Conservation (phyloP, 805 yeast species). For the Isabelozyma gotoi region DNA sequence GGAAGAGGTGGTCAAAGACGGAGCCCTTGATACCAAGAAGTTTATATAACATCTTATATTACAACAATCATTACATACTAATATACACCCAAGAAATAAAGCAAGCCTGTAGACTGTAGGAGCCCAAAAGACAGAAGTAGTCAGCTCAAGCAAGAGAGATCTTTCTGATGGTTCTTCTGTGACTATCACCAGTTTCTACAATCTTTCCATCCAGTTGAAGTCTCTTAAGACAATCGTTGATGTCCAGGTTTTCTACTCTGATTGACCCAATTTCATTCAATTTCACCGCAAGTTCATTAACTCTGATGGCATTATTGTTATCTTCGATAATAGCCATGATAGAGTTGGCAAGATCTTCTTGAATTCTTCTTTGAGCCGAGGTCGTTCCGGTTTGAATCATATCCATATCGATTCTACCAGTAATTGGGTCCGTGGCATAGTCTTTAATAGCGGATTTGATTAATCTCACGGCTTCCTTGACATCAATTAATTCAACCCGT, state of each 20-base stretch:
- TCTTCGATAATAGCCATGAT: slow-evolving; percentile 55
- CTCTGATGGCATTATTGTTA: slow-evolving; percentile 49
- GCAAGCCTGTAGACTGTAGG: neutral
- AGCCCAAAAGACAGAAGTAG: neutral
- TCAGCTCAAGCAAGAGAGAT: slow-evolving; percentile 8
- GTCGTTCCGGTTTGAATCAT: slow-evolving; percentile 95
- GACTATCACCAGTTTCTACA: slow-evolving; percentile 69
- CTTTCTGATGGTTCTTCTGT: slow-evolving; percentile 55
- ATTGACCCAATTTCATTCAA: slow-evolving; percentile 66
- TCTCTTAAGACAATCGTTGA: slow-evolving; percentile 64
- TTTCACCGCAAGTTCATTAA: slow-evolving; percentile 55
- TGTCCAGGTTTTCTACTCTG: slow-evolving; percentile 68
- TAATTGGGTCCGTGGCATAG: slow-evolving; percentile 95
- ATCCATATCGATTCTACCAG: slow-evolving; percentile 97
- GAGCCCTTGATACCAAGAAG: slow-evolving; percentile 7
- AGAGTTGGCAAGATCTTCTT: slow-evolving; percentile 68
- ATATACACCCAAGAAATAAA: slow-evolving; percentile 7
- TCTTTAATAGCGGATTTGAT: slow-evolving; percentile 94
- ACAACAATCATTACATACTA: neutral
- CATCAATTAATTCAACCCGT: slow-evolving; percentile 75
- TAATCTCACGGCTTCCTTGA: slow-evolving; percentile 87
- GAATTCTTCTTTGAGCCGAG: slow-evolving; percentile 74
- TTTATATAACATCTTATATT: slow-evolving; percentile 5
- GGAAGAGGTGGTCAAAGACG: slow-evolving; percentile 3
- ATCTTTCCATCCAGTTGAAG: slow-evolving; percentile 72